phyloP scores from a whole-genome alignment of 306 rosid genomes.

The Trifolium subterraneum region DNA sequence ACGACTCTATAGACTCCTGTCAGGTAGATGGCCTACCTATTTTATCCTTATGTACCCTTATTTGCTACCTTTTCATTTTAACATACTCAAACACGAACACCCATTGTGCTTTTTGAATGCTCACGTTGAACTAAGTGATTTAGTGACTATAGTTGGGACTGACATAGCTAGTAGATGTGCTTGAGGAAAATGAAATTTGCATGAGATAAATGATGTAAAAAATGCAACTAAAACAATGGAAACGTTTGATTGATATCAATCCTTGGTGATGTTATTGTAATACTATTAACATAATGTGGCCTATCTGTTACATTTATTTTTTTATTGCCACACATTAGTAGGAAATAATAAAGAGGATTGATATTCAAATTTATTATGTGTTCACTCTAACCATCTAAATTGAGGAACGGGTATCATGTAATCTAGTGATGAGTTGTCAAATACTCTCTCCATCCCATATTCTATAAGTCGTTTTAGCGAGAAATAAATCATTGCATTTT shows the following conservation, averaged over 20 bases:
- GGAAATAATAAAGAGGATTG: not conserved
- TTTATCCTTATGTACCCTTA: not conserved
- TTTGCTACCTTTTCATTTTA: slow-evolving; percentile 17
- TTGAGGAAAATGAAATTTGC: slow-evolving; percentile 2
- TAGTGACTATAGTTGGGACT: not conserved
- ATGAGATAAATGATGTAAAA: not conserved
- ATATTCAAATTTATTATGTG: slow-evolving; percentile 28
- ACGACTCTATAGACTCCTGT: not conserved
- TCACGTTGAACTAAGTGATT: slow-evolving; percentile 2
- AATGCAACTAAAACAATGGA: not conserved
- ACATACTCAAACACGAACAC: not conserved
- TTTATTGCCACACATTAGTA: slow-evolving; percentile 9
- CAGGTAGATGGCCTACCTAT: not conserved
- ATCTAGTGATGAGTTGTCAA: slow-evolving; percentile 7
- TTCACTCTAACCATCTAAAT: slow-evolving; percentile 10
- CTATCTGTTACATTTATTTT: slow-evolving; percentile 2
- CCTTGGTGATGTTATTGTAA: slow-evolving; percentile 9
- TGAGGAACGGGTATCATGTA: slow-evolving; percentile 24
- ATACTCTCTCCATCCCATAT: not conserved
- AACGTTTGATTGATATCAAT: slow-evolving; percentile 12
- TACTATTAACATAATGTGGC: not conserved
- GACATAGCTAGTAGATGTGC: not conserved
- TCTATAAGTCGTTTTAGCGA: not conserved
- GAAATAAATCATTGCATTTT: not conserved
- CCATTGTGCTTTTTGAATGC: not conserved